Evolutionary conservation across 352 stramenopile species (phyloP).

Genomic region (Globisporangium echinulatum): DNA sequence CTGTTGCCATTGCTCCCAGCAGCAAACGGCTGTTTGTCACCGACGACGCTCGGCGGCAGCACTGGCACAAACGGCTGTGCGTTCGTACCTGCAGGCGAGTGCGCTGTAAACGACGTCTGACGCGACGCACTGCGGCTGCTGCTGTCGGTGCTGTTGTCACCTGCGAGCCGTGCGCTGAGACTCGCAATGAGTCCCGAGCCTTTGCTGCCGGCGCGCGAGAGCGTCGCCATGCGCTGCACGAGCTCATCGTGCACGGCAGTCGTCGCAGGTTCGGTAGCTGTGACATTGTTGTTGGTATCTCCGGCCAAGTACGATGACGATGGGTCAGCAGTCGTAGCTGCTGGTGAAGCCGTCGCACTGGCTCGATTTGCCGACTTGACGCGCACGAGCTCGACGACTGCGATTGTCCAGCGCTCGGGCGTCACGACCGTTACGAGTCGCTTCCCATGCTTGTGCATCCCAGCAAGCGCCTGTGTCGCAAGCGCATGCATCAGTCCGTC

Average conservation of each 20-base stretch:
- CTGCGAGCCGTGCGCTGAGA: slow-evolving; percentile 23
- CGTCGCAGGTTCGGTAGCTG: slow-evolving; percentile 11
- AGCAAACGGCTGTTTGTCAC: neutral
- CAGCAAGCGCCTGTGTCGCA: slow-evolving; percentile 35
- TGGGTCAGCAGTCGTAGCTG: neutral
- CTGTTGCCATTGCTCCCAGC: neutral
- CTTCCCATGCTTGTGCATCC: slow-evolving; percentile 59
- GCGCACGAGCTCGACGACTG: slow-evolving; percentile 63
- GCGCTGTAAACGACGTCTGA: slow-evolving; percentile 10
- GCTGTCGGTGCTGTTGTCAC: neutral
- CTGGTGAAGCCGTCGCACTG: slow-evolving; percentile 6
- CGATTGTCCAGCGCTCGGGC: slow-evolving; percentile 57
- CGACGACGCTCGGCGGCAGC: slow-evolving; percentile 27
- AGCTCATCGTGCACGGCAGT: slow-evolving; percentile 36
- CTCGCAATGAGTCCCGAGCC: slow-evolving; percentile 50
- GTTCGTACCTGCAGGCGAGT: slow-evolving; percentile 2
- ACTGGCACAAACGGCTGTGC: slow-evolving; percentile 38
- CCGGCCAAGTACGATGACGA: neutral
- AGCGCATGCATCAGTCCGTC: slow-evolving; percentile 30
- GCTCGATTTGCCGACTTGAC: slow-evolving; percentile 56
- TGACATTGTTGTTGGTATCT: neutral
- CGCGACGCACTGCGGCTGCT: slow-evolving; percentile 1
- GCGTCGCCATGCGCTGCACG: slow-evolving; percentile 62
- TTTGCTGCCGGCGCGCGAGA: slow-evolving; percentile 57
- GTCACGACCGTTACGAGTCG: slow-evolving; percentile 49